Evolutionary conservation across 495 filamentous ascomycete genomes (phyloP).

Genomic region (Pyrenopolyporus hunteri): DNA sequence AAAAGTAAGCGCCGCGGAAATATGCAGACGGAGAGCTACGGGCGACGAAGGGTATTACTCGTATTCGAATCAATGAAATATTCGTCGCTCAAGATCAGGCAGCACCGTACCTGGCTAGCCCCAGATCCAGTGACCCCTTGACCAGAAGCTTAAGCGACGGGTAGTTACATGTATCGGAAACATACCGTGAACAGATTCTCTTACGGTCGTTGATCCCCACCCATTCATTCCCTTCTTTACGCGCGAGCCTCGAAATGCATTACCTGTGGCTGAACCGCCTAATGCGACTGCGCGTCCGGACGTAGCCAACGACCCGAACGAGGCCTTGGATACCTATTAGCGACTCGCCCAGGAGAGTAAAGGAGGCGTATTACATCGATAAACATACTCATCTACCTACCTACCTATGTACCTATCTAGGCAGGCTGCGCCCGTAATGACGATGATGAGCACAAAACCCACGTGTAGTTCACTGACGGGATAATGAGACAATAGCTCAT

Average conservation of each 20-base stretch:
- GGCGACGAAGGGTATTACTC: slow-evolving; percentile 6
- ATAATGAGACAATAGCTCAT: slow-evolving; percentile 42
- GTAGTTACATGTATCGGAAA: slow-evolving; percentile 39
- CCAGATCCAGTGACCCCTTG: slow-evolving; percentile 38
- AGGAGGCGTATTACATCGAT: not conserved
- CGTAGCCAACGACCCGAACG: not conserved
- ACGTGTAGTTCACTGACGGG: slow-evolving; percentile 40
- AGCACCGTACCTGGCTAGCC: slow-evolving; percentile 17
- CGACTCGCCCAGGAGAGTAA: not conserved
- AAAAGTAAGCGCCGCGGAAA: not conserved
- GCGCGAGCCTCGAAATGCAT: slow-evolving; percentile 14
- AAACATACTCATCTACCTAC: slow-evolving; percentile 4
- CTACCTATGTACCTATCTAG: too few relatives aligned
- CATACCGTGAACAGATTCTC: slow-evolving; percentile 21
- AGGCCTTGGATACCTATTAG: not conserved
- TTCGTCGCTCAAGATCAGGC: slow-evolving; percentile 39
- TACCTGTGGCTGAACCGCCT: slow-evolving; percentile 15
- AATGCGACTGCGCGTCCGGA: slow-evolving; percentile 12
- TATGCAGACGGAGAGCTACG: not conserved
- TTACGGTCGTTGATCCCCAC: not conserved
- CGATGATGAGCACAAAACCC: slow-evolving; percentile 39
- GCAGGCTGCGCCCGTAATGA: slow-evolving; percentile 22
- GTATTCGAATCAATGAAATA: slow-evolving; percentile 10
- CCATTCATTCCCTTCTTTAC: slow-evolving; percentile 15
- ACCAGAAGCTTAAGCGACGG: slow-evolving; percentile 23